Conservation (phyloP, 495 filamentous ascomycete genomes). For the Hypoxylon crocopeplum region DNA sequence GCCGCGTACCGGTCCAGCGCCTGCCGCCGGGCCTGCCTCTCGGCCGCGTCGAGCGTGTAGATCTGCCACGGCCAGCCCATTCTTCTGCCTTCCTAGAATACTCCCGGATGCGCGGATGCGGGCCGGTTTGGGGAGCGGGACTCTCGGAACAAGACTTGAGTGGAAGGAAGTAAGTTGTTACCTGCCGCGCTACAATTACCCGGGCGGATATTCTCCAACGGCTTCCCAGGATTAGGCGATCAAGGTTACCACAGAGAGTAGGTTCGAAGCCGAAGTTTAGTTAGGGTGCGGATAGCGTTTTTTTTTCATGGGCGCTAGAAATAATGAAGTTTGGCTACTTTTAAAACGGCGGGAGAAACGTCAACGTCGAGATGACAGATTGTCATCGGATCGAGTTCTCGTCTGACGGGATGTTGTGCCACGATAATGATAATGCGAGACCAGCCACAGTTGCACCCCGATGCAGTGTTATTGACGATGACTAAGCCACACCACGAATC, state of each 20-base stretch:
- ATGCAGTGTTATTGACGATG: background rate
- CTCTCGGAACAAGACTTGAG: background rate
- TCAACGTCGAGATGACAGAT: background rate
- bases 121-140: background rate
- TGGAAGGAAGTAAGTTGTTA: no score
- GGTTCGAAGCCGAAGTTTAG: background rate
- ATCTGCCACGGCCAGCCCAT: constrained; percentile 72
- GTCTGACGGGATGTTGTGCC: background rate
- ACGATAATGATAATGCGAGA: background rate
- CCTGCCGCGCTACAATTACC: constrained; percentile 3
- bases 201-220: background rate
- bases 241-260: background rate
- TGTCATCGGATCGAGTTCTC: background rate
- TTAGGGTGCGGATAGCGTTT: background rate
- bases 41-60: constrained; percentile 57
- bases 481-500: constrained; percentile 19
- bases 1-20: constrained; percentile 65
- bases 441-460: constrained; percentile 15
- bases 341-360: no score
- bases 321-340: no score
- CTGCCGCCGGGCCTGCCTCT: constrained; percentile 62
- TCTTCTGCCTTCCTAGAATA: no score
- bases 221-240: background rate
- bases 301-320: no score
- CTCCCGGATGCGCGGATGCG: no score